A percentile compares a stretch with the other conserved stretches of the same genome.
phyloP scores from a whole-genome alignment of 139 green algal genomes.

The Nannochloris sp. region DNA sequence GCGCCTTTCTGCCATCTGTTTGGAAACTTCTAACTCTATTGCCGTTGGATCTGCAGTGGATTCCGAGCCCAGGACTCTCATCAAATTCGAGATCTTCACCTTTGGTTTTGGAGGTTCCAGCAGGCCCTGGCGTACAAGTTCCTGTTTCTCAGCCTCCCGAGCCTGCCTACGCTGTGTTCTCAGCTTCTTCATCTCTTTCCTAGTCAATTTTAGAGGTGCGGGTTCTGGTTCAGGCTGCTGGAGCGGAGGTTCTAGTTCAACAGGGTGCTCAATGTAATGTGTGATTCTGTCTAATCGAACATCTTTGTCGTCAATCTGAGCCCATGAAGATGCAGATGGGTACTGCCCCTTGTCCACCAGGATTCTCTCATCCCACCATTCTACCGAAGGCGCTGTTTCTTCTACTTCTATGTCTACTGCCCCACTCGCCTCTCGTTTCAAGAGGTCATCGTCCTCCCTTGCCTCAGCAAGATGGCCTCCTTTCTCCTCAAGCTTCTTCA shows the following conservation, averaged over 20 bases:
- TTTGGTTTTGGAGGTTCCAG: conserved; percentile 93
- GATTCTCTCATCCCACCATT: conserved; percentile 75
- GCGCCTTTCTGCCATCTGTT: conserved; percentile 72
- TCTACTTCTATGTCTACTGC: conserved; percentile 4
- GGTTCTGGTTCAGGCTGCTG: conserved; percentile 66
- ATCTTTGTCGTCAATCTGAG: not conserved
- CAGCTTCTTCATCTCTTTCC: conserved; percentile 90
- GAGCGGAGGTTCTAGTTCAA: conserved; percentile 81
- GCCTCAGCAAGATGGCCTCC: conserved; percentile 7
- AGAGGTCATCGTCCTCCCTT: conserved; percentile 30
- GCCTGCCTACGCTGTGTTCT: conserved; percentile 81
- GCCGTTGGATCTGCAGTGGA: conserved; percentile 81
- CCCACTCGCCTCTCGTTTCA: conserved; percentile 13
- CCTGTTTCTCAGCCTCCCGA: conserved; percentile 94
- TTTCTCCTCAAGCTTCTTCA: conserved; percentile 23
- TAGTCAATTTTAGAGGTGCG: conserved; percentile 75
- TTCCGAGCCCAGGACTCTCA: conserved; percentile 83
- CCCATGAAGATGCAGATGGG: conserved; percentile 17
- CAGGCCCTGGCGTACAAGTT: conserved; percentile 84
- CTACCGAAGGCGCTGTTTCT: conserved; percentile 54
- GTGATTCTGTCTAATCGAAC: conserved; percentile 46
- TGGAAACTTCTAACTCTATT: conserved; percentile 81
- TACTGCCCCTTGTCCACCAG: conserved; percentile 47
- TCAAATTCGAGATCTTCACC: conserved; percentile 94
- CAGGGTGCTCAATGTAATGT: conserved; percentile 70